Evolutionary conservation across 169 alveolate genomes (phyloP), one percentile per base, ranked within the genome.

Genomic region (Plasmodium ovale): DNA sequence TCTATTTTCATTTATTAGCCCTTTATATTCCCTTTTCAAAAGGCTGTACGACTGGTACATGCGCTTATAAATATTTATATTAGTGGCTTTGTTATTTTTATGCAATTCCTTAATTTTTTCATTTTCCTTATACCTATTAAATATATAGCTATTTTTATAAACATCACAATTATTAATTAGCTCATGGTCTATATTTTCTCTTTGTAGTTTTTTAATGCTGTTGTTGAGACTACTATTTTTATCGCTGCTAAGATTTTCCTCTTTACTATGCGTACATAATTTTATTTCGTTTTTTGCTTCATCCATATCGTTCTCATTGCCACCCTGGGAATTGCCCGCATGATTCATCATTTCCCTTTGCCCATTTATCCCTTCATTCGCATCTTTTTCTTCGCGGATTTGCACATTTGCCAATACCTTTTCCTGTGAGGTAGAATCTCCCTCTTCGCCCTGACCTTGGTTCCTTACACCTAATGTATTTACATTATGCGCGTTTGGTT

Each of bases 21-120:
- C 74, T n/a, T 31, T 67, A n/a, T 85, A 53, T 31, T 85, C 91
- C 37, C 42, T 85, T 31, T 71, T 69, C 19, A 85, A 58, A 21
- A 62, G 35, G 9, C 67, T 56, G 33, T 68, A 85, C 9, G 91
- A 85, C 54, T 85, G 91, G 37, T 85, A 85, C 74, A 85, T 69
- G 27, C 91, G 91, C 14, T 21, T 85, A 51, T 85, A 85, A 14
- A 85, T 56, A 19, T 25, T 69, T 53, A 85, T 69, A 69, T 85
- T 85, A 4, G 85, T 67, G 23, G n/a, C n/a, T 42, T 69, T 85
- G 37, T 62, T 53, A 62, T 85, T 85, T 59, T 62, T 85, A 23
- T 69, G 35, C 49, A 85, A 16, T 44, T 85, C 87, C 23, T 42
- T 68, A 12, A 85, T 56, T 85, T 60, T 68, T 56, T 67, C 87